A percentile compares a stretch with the other conserved stretches of the same genome.
Evolutionary conservation across 2,329 filamentous ascomycete species (phyloP).

Genomic region (Neoascochyta sp.): DNA sequence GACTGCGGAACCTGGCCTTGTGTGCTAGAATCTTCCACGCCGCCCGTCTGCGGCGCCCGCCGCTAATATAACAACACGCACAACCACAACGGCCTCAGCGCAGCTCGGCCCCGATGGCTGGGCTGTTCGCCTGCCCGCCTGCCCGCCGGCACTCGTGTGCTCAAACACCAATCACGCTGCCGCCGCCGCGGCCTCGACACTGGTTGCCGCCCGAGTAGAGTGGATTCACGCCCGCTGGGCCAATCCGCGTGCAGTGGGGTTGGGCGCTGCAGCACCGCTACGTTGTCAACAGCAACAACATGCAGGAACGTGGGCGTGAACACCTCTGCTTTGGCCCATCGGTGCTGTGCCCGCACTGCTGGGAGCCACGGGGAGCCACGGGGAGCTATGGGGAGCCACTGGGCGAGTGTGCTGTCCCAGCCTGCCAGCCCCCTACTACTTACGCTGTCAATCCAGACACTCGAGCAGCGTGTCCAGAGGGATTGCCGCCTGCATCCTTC

Average conservation of each 20-base stretch:
- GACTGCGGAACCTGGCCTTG: slow-evolving; percentile 15
- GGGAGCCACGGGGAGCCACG: no score
- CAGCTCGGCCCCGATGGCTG: slow-evolving; percentile 23
- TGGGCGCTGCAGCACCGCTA: slow-evolving; percentile 25
- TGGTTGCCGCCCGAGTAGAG: slow-evolving; percentile 4
- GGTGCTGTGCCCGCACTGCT: no score
- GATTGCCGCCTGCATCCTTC: no score
- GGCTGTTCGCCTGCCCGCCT: slow-evolving; percentile 8
- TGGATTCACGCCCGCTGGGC: slow-evolving; percentile 3
- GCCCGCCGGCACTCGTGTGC: no score
- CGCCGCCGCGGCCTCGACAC: no score
- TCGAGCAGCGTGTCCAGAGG: no score
- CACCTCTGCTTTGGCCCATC: no score
- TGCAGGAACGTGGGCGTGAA: no score
- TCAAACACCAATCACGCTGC: slow-evolving; percentile 14
- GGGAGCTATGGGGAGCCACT: no score
- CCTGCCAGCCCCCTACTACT: no score
- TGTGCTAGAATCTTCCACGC: slow-evolving; percentile 36
- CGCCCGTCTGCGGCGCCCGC: neutral
- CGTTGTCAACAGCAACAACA: slow-evolving; percentile 21
- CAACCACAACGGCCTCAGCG: slow-evolving; percentile 12
- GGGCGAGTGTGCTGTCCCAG: no score
- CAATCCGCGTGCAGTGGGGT: slow-evolving; percentile 22
- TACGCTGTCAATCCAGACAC: no score
- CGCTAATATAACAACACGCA: slow-evolving; percentile 1